Percentiles rank a stretch among this genome's conserved stretches.
phyloP scores from a whole-genome alignment of 176 grass and related monocot genomes.

The Lolium multiflorum region DNA sequence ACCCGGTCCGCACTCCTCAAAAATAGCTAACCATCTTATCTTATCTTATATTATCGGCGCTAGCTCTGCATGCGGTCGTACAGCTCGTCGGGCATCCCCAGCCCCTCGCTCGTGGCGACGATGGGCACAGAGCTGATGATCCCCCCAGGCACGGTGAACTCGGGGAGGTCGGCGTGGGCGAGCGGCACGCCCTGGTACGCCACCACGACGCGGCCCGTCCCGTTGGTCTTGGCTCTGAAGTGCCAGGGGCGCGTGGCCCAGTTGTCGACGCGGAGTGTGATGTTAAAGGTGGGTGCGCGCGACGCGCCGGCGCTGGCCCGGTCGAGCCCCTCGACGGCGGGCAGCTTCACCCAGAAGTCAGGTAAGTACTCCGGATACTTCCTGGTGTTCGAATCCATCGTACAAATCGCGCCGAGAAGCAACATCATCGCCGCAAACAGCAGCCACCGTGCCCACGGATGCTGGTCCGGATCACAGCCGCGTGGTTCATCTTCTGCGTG shows the following conservation, averaged over 20 bases:
- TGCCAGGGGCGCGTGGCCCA: neutral
- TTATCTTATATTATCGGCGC: too few species aligned
- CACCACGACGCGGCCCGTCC: neutral
- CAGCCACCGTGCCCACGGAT: too few species aligned
- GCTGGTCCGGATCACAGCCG: too few species aligned
- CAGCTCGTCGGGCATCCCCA: too few species aligned
- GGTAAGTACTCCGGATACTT: neutral
- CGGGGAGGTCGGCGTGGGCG: neutral
- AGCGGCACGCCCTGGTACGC: constrained; percentile 29
- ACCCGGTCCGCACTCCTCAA: too few species aligned
- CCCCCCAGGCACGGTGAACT: neutral
- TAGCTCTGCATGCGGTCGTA: too few species aligned
- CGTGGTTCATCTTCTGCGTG: too few species aligned
- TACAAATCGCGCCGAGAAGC: neutral
- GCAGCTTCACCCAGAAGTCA: constrained; percentile 9
- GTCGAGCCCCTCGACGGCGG: constrained; percentile 17
- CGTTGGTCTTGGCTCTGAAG: neutral
- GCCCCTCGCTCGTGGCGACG: too few species aligned
- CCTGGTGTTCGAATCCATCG: neutral
- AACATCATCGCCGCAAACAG: too few species aligned
- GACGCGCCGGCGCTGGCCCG: neutral
- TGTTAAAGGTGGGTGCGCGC: neutral
- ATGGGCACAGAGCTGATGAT: constrained; percentile 11
- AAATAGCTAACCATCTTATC: too few species aligned
- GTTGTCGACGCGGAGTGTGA: neutral